These are phyloP conservation scores for Delphinella strobiligena DNA, from an alignment of 2,329 filamentous ascomycete genomes.

Conservation along the genomic window DNA sequence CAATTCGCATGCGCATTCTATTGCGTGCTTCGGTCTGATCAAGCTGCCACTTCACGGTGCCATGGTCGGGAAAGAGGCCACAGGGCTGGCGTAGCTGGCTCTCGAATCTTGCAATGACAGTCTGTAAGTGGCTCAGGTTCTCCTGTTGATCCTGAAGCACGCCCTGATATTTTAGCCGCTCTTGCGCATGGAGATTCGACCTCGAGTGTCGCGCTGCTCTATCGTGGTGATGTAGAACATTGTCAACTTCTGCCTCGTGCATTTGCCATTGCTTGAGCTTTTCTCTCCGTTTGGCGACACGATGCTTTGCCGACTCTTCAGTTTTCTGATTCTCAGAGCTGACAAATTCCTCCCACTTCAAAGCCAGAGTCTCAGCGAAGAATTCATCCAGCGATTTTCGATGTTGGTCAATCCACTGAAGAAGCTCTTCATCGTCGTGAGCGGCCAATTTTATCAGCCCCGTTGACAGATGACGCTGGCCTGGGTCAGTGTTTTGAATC, in stretches of 20 bases:
- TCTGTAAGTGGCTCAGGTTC: conserved; percentile 64
- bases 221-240: conserved; percentile 68
- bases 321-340: conserved; percentile 68
- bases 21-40: conserved; percentile 93
- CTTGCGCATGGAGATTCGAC: conserved; percentile 86
- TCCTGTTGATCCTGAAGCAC: conserved; percentile 88
- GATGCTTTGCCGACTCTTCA: conserved; percentile 58
- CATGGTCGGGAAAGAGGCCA: conserved; percentile 57
- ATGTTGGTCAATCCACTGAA: conserved; percentile 79
- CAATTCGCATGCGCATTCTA: conserved; percentile 78
- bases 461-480: conserved; percentile 58
- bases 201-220: conserved; percentile 83
- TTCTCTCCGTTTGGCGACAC: conserved; percentile 67
- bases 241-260: conserved; percentile 57
- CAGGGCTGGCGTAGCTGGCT: conserved; percentile 67
- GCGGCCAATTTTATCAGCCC: conserved; percentile 78
- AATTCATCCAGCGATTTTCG: conserved; percentile 65
- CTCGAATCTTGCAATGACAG: conserved; percentile 67
- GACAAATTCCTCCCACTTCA: conserved; percentile 81
- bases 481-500: conserved; percentile 54
- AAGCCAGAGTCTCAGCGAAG: conserved; percentile 72
- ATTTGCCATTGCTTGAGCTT: conserved; percentile 68
- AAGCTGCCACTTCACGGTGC: conserved; percentile 68
- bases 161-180: conserved; percentile 83
- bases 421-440: conserved; percentile 77